Evolutionary conservation across 148 eudicot species (phyloP).

Genomic region (Vaccinium vitisidaea): DNA sequence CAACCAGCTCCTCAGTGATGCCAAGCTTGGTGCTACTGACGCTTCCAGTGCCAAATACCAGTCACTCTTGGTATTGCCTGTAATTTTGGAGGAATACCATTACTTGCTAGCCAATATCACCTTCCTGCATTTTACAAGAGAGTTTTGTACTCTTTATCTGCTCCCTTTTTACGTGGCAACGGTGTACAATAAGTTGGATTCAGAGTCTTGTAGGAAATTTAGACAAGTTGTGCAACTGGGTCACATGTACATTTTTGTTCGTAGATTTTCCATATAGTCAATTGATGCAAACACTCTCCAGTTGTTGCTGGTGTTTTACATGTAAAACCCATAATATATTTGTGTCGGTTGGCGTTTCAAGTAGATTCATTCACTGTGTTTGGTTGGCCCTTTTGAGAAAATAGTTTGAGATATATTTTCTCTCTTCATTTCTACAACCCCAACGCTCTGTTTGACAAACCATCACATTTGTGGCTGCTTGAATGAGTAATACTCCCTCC

Average conservation of each 20-base stretch:
- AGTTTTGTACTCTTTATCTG: slow-evolving; percentile 25
- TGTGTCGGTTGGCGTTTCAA: not conserved
- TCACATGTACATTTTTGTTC: not conserved
- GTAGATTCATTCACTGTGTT: not conserved
- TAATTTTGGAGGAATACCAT: slow-evolving; percentile 15
- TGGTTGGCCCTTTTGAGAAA: too few relatives aligned
- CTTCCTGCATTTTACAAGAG: slow-evolving; percentile 8
- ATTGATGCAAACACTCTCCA: not conserved
- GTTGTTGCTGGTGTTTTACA: not conserved
- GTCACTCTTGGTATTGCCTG: slow-evolving; percentile 6
- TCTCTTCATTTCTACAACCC: not conserved
- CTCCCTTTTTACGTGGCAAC: slow-evolving; percentile 22
- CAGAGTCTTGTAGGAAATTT: slow-evolving; percentile 22
- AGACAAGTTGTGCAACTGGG: slow-evolving; percentile 29
- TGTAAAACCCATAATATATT: not conserved
- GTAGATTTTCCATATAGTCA: slow-evolving; percentile 12
- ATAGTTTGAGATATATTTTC: not conserved
- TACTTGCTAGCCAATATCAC: slow-evolving; percentile 8
- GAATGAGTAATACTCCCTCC: not conserved
- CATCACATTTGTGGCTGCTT: not conserved
- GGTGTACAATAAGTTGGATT: slow-evolving; percentile 37
- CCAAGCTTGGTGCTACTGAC: not conserved
- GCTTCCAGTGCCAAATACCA: not conserved
- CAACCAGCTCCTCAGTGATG: slow-evolving; percentile 20
- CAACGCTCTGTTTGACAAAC: not conserved